A percentile compares a stretch with the other conserved stretches of the same genome.
These are phyloP conservation scores for Eimeria brunetti DNA, from an alignment of 169 alveolate species.

Conservation along the genomic window DNA sequence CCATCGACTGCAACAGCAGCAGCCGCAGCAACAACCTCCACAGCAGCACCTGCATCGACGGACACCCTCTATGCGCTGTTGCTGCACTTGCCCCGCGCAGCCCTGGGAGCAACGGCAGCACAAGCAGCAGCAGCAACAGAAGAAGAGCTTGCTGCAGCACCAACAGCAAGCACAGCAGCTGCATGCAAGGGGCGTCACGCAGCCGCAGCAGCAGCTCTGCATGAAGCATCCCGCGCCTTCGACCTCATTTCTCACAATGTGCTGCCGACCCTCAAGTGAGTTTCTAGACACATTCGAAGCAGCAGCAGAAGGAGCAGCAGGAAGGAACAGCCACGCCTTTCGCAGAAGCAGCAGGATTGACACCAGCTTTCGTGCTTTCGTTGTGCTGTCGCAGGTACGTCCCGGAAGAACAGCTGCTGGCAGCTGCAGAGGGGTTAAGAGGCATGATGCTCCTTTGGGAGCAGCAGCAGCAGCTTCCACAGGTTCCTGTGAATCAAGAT, in stretches of 20 bases:
- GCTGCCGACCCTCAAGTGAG: conserved; percentile 40
- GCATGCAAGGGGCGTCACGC: not conserved
- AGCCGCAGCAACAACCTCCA: not conserved
- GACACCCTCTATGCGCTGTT: not conserved
- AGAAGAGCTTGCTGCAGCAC: too few relatives aligned
- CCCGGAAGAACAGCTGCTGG: not conserved
- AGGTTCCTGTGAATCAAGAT: not conserved
- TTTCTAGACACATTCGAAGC: not conserved
- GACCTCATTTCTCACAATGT: conserved; percentile 20
- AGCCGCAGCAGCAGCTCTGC: conserved; percentile 11
- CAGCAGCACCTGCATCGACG: not conserved
- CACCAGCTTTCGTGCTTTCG: not conserved
- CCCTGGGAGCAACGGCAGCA: conserved; percentile 4
- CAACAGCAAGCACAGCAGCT: conserved; percentile 16
- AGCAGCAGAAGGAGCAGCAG: conserved; percentile 11
- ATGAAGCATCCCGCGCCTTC: conserved; percentile 9
- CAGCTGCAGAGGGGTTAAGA: conserved; percentile 30
- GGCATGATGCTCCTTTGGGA: conserved; percentile 19
- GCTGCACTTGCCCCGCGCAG: conserved; percentile 59
- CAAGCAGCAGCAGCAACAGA: conserved; percentile 20
- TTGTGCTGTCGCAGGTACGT: conserved; percentile 7
- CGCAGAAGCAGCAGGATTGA: not conserved
- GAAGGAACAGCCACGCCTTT: not conserved
- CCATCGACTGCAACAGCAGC: conserved; percentile 11
- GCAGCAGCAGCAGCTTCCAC: conserved; percentile 5